Percentiles rank a stretch among this genome's conserved stretches.
phyloP scores from a whole-genome alignment of 495 filamentous ascomycete genomes.

The Penicillium ucsense region DNA sequence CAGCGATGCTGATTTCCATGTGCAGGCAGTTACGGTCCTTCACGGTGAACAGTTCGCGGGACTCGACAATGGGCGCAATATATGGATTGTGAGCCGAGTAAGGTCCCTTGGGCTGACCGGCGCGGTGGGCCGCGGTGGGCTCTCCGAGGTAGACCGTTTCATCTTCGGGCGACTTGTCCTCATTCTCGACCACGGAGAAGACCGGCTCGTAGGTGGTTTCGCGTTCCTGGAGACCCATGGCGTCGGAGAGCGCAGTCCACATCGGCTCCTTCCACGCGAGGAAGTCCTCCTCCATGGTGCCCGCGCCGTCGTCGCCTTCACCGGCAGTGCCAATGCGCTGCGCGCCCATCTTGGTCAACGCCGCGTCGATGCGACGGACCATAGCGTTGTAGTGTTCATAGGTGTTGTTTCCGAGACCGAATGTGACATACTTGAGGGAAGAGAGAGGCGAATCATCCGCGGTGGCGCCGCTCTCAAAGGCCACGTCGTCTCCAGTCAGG shows the following conservation, averaged over 20 bases:
- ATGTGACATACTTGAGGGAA: constrained; percentile 86
- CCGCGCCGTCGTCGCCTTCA: constrained; percentile 95
- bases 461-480: constrained; percentile 62
- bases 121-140: constrained; percentile 90
- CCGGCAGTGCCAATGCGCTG: constrained; percentile 76
- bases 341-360: constrained; percentile 71
- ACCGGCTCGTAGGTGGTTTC: constrained; percentile 94
- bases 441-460: constrained; percentile 63
- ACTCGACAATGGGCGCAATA: constrained; percentile 88
- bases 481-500: constrained; percentile 66
- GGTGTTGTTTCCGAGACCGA: constrained; percentile 95
- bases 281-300: constrained; percentile 99
- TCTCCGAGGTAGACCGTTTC: constrained; percentile 89
- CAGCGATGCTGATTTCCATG: constrained; percentile 87
- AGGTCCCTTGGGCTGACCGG: constrained; percentile 75
- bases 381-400: constrained; percentile 99
- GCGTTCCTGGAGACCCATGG: constrained; percentile 85
- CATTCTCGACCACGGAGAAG: constrained; percentile 72
- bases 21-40: constrained; percentile 94
- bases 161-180: constrained; percentile 64
- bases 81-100: constrained; percentile 96
- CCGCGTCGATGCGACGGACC: constrained; percentile 82
- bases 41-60: constrained; percentile 80
- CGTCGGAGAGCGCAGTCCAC: constrained; percentile 75
- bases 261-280: constrained; percentile 99